Evolutionary conservation across 2,329 filamentous ascomycete species (phyloP).

Genomic region (Alternaria brassicicola): DNA sequence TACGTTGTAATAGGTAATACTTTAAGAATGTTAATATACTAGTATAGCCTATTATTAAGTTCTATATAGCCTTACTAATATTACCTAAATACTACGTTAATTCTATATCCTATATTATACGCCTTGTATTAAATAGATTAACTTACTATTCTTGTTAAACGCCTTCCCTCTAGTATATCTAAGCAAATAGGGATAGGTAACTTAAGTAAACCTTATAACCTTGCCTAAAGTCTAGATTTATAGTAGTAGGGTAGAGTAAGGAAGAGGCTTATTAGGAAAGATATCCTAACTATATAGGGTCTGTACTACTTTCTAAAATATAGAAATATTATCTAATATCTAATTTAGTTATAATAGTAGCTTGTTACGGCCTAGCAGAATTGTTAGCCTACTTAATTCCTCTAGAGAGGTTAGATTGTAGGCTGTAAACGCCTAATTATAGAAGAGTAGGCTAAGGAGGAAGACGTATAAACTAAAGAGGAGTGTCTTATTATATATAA

Average conservation of each 20-base stretch:
- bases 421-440: constrained; percentile 36
- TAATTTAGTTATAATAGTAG: constrained; percentile 3
- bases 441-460: constrained; percentile 41
- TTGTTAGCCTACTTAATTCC: constrained; percentile 46
- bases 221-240: constrained; percentile 38
- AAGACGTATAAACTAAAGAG: constrained; percentile 42
- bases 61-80: constrained; percentile 40
- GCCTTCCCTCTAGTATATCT: constrained; percentile 46
- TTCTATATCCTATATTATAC: neutral
- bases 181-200: constrained; percentile 43
- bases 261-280: constrained; percentile 31
- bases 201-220: constrained; percentile 33
- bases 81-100: constrained; percentile 22
- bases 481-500: constrained; percentile 43
- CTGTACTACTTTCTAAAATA: constrained; percentile 24
- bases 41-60: constrained; percentile 38
- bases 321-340: constrained; percentile 5
- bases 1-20: constrained; percentile 16
- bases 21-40: constrained; percentile 4
- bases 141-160: constrained; percentile 49
- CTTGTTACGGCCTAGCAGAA: constrained; percentile 21
- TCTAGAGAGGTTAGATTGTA: constrained; percentile 40
- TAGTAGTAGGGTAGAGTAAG: constrained; percentile 28
- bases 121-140: neutral
- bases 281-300: neutral